phyloP scores from a whole-genome alignment of 441 rosid genomes.

The Breynia disticha region DNA sequence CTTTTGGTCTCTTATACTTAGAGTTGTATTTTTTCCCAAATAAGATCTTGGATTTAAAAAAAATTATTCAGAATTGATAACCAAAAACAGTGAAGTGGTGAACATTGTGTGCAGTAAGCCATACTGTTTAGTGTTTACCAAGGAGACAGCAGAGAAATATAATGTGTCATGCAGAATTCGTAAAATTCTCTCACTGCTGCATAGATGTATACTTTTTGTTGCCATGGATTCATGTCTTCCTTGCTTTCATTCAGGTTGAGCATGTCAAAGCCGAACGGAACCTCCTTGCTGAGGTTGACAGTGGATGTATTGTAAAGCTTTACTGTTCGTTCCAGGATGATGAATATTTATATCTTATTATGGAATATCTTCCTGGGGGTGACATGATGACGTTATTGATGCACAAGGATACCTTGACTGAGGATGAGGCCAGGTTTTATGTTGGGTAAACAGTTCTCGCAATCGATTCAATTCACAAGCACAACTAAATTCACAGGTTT shows the following conservation, averaged over 20 bases:
- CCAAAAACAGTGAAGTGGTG: too few species aligned
- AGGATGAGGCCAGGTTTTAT: slow-evolving; percentile 71
- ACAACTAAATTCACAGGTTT: slow-evolving; percentile 67
- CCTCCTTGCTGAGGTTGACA: slow-evolving; percentile 78
- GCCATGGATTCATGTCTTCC: slow-evolving; percentile 1
- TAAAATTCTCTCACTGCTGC: too few species aligned
- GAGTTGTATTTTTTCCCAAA: too few species aligned
- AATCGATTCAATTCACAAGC: slow-evolving; percentile 69
- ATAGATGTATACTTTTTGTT: background rate
- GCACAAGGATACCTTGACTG: slow-evolving; percentile 74
- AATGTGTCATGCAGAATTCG: too few species aligned
- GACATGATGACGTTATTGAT: slow-evolving; percentile 88
- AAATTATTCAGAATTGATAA: too few species aligned
- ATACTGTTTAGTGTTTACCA: too few species aligned
- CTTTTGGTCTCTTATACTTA: too few species aligned
- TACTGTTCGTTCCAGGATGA: slow-evolving; percentile 86
- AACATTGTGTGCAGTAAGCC: too few species aligned
- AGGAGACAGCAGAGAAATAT: too few species aligned
- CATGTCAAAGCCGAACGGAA: slow-evolving; percentile 84
- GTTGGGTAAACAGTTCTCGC: slow-evolving; percentile 81
- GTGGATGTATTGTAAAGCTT: slow-evolving; percentile 75
- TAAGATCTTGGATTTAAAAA: too few species aligned
- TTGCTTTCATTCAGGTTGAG: slow-evolving; percentile 42
- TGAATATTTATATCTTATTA: slow-evolving; percentile 71
- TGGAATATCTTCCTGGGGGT: slow-evolving; percentile 90